phyloP scores from a whole-genome alignment of 805 yeast species.

The Candida schatavii region DNA sequence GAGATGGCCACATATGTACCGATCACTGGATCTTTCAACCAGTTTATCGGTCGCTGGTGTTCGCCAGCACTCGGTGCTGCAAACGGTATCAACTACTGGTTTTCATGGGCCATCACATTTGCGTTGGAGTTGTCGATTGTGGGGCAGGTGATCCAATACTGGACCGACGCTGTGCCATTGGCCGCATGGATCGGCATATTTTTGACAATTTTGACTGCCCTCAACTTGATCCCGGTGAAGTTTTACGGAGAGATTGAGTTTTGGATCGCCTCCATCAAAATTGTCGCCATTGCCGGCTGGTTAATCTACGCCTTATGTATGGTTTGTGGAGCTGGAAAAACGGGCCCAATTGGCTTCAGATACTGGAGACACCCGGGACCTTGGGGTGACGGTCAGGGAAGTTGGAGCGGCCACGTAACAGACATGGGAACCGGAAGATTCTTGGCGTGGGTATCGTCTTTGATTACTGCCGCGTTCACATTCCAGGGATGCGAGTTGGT shows the following conservation, averaged over 20 bases:
- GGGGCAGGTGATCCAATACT: conserved; percentile 60
- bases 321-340: conserved; percentile 71
- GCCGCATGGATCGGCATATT: conserved; percentile 73
- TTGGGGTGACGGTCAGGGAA: conserved; percentile 59
- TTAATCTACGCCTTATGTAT: conserved; percentile 61
- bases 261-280: conserved; percentile 68
- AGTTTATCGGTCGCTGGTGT: conserved; percentile 64
- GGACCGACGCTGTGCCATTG: conserved; percentile 69
- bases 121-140: conserved; percentile 72
- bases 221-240: conserved; percentile 65
- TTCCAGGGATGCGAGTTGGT: conserved; percentile 78
- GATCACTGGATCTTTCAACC: conserved; percentile 64
- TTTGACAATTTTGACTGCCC: conserved; percentile 50
- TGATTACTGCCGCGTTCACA: conserved; percentile 75
- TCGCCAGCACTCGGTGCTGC: conserved; percentile 74
- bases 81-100: conserved; percentile 73
- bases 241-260: conserved; percentile 75
- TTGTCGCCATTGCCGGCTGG: conserved; percentile 70
- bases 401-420: conserved; percentile 27
- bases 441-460: conserved; percentile 66
- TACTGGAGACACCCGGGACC: conserved; percentile 82
- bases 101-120: conserved; percentile 74
- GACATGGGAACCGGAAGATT: conserved; percentile 55
- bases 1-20: conserved; percentile 83
- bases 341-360: conserved; percentile 74